Base-by-base conservation (phyloP, 2,329 filamentous ascomycete genomes). In the Aspergillus sp. region DNA sequence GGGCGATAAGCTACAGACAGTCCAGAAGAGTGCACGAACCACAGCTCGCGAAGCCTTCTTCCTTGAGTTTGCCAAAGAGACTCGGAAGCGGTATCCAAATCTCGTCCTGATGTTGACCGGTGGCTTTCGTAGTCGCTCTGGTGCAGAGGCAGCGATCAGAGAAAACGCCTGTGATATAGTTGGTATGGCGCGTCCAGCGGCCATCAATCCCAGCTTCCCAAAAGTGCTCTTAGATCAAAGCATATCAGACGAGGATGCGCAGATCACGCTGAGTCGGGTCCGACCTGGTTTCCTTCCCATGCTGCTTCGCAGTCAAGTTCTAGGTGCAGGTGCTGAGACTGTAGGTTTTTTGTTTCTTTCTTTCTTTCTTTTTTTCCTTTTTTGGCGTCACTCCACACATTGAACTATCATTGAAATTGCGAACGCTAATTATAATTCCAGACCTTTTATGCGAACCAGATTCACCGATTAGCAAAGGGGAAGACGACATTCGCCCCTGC, bases 31-130 rank as follows among this genome's bases (percentile, higher is more conserved):
- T 6, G 65, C 67, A 19, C 69, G 71, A 5, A 81, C 79, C 1
- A 63, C 66, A 8, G 72, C 73, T 0, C 74, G 83, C 6, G 83
- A 87, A 52, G 80, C 82, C 0, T 86, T 83, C 68, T 87, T 88
- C 65, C 67, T 86, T 1, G 77, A 85, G 37, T 86, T 86, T 49
- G 78, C 80, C 0, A 64, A 69, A 11, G 65, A 69, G 7, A 72
- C 79, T 30, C 71, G 78, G 27, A 54, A 58, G 5, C 61, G 65
- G 26, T 71, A 76, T 42, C 70, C 72, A 0, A 50, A 64, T 3
- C 60, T 76, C 0, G 63, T 73, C 0, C 59, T 81, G 28, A 75
- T 81, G 68, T 71, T 86, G 4, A 85, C 80, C 0, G 82, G 83
- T 4, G 83, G 82, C 0, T 84, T 86, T 60, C 73, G 80, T 1